These are phyloP conservation scores for Globisporangium uncinulatum DNA, from an alignment of 352 stramenopile genomes.

Conservation along the genomic window DNA sequence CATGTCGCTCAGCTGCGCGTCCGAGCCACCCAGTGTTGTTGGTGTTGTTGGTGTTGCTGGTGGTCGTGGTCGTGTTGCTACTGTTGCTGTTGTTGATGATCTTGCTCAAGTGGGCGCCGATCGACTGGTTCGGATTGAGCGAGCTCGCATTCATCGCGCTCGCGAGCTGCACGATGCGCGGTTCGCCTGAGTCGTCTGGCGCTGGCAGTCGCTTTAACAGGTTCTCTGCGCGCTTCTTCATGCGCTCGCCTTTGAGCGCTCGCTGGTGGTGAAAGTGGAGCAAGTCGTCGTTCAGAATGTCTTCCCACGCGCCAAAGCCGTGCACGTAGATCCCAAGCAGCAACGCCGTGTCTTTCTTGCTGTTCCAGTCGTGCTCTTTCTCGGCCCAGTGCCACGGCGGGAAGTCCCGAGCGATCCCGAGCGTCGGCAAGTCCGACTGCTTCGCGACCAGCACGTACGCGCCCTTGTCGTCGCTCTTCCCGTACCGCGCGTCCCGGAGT, in stretches of 20 bases:
- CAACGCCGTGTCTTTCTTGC: constrained; percentile 70
- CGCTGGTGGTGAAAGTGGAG: constrained; percentile 77
- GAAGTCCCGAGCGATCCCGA: constrained; percentile 64
- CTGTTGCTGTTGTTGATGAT: constrained; percentile 50
- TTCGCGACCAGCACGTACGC: constrained; percentile 73
- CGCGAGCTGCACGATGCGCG: constrained; percentile 51
- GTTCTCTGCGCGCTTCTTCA: constrained; percentile 84
- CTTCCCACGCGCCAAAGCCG: constrained; percentile 82
- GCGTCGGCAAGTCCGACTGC: constrained; percentile 51
- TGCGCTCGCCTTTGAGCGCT: constrained; percentile 70
- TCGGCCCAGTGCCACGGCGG: constrained; percentile 71
- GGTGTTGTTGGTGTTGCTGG: constrained; percentile 29
- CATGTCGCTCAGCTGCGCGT: constrained; percentile 56
- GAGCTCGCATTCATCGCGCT: constrained; percentile 27
- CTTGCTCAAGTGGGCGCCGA: constrained; percentile 68
- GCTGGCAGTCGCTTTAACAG: constrained; percentile 67
- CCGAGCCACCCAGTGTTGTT: constrained; percentile 50
- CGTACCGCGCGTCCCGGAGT: constrained; percentile 38
- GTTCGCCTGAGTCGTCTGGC: constrained; percentile 51
- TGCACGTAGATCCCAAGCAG: constrained; percentile 82
- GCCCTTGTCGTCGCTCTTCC: constrained; percentile 37
- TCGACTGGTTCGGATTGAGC: constrained; percentile 44
- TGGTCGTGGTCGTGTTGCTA: constrained; percentile 24
- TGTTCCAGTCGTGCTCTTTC: constrained; percentile 78
- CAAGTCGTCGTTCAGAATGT: constrained; percentile 79